Base-by-base conservation (phyloP, 371 early-diverging fungal species). In the Mortierella sp. region DNA sequence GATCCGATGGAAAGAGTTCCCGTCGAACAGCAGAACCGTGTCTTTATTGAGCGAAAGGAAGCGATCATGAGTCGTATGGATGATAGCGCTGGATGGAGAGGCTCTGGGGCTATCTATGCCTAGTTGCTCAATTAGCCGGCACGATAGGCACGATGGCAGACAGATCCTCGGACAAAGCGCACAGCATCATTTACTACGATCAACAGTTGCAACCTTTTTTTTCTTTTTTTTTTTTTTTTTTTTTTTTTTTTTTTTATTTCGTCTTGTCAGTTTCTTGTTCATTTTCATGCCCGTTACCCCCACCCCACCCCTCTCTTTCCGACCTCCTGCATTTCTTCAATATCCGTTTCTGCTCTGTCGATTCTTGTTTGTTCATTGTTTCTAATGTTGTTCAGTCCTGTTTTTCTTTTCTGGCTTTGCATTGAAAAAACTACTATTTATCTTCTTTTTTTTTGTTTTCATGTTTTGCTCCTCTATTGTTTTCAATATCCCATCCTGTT, bases 61-160 rank as follows among this genome's bases (percentile, higher is more conserved):
- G 53, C 25, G 45, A 62, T 66, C 23, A 62, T 72, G 67, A 66
- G 66, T 45, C 72, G 72, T 53, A 72, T 72, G 67, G 72, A 72
- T 26, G 72, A 72, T 12, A 50, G 65, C 14, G 72, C 62, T 21
- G 57, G 62, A 25, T 72, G 72, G 72, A 55, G 72, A 72, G 72
- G 72, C 57, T 66, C 72, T 46, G 66, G 72, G 4, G 72, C 72
- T 7, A 72, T 66, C 51, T 72, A 66, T 43, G 66, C 66, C 23
- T 66, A 66, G 51, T 44, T 30, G 14, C 26, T 30, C 57, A 29
- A 14, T 23, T 18, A 12, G 12, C 19, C 48, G 14, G 30, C 21
- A n/a, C 9, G 18, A 4, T 50, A 18, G 56, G 50, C 30, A 50
- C 37, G 26, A 37, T 21, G 23, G 16, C 43, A 18, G 47, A 29